Base-by-base conservation (phyloP, 768 basidiomycete genomes). In the Tephrocybe rancida region DNA sequence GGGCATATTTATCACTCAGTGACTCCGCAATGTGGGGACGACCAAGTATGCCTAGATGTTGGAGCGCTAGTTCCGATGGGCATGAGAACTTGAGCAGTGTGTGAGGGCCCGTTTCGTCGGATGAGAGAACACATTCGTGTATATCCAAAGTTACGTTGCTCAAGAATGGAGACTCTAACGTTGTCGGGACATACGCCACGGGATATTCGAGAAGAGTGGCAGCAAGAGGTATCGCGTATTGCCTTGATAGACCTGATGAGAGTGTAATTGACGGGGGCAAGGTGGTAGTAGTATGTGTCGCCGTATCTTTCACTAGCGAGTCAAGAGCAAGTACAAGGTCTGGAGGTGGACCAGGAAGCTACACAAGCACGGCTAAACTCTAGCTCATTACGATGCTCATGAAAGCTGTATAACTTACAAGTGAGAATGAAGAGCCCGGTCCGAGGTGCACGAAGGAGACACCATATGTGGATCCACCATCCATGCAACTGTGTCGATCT, bases 161-260 rank as follows among this genome's bases (percentile, higher is more conserved):
- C n/a, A 87, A 73, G 60, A 79, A 83, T 7, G 60, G 63, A 48
- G 71, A 66, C 0, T 57, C 56, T 4, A 63, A 43, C 0, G 60
- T 54, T 13, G 47, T 54, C 26, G 75, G 76, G 26, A 77, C 62
- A 45, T 85, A 85, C 21, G 77, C 74, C 8, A 86, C 76, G 8
- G 81, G 80, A 59, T 87, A 88, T 53, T 85, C 85, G 29, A 87
- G 76, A 22, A 87, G 64, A 7, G 84, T 54, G 1, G 76, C 86
- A 3, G 86, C 83, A 4, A 88, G 70, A 13, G 86, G 79, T 37
- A 88, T 68, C 1, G 72, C 65, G 9, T 50, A 61, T 50, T 65
- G 59, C 16, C 65, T 56, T 4, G 69, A 44, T 13, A 72, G 59
- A 22, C 48, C 49, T 37, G 57, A 50, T 10, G 71, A 62, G 25